Evolutionary conservation across 1,139 yeast species (phyloP).

Genomic region (Martiniozyma asiatica): DNA sequence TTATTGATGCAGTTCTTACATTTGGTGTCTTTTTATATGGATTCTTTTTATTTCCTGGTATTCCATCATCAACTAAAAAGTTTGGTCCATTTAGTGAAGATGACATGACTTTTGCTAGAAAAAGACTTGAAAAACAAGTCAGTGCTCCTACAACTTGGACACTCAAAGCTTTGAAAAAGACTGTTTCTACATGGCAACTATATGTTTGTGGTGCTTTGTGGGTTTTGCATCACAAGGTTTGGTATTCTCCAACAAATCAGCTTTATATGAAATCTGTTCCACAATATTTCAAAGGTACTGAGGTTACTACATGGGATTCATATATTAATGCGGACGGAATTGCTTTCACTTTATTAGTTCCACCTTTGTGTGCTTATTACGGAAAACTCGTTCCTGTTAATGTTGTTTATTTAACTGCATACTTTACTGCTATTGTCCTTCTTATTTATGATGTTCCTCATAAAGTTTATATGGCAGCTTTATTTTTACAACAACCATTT

Average conservation of each 20-base stretch:
- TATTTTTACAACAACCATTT: constrained; percentile 6
- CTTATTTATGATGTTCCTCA: constrained; percentile 9
- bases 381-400: constrained; percentile 10
- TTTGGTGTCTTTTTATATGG: constrained; percentile 52
- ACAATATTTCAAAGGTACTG: constrained; percentile 6
- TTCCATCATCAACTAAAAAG: constrained; percentile 43
- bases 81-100: constrained; percentile 38
- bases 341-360: constrained; percentile 7
- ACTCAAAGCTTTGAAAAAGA: constrained; percentile 12
- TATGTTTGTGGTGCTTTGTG: constrained; percentile 20
- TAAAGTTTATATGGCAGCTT: constrained; percentile 9
- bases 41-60: constrained; percentile 53
- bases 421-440: constrained; percentile 8
- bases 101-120: constrained; percentile 52
- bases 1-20: constrained; percentile 54
- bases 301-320: constrained; percentile 11
- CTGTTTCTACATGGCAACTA: constrained; percentile 37
- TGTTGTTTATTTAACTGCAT: constrained; percentile 6
- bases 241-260: constrained; percentile 9
- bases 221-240: constrained; percentile 20
- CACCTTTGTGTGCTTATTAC: constrained; percentile 11
- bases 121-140: constrained; percentile 34
- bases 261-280: constrained; percentile 11
- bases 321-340: constrained; percentile 9
- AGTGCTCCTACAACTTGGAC: constrained; percentile 11